Percentiles rank a stretch among this genome's conserved stretches.
phyloP scores from a whole-genome alignment of 202 grass and related monocot genomes.

The Carex sylvatica region DNA sequence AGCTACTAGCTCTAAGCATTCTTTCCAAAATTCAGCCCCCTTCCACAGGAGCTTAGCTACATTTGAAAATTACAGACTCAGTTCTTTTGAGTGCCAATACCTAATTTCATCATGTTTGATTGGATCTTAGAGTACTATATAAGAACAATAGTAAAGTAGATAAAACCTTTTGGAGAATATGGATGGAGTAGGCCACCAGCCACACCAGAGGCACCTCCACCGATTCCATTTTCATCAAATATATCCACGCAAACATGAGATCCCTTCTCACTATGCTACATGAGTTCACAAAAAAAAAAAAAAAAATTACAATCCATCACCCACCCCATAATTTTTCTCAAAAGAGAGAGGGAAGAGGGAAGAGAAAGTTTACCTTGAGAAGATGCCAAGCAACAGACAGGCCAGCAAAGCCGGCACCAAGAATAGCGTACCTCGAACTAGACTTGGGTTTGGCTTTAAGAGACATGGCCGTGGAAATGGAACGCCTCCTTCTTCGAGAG shows the following conservation, averaged over 20 bases:
- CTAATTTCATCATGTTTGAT: neutral
- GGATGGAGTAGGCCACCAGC: constrained; percentile 83
- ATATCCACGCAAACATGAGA: constrained; percentile 61
- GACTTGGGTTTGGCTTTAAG: neutral
- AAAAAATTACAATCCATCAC: neutral
- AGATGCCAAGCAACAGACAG: constrained; percentile 92
- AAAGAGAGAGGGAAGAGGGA: neutral
- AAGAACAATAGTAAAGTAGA: neutral
- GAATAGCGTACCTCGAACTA: constrained; percentile 57
- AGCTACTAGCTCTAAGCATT: constrained; percentile 54
- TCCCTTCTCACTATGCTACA: constrained; percentile 54
- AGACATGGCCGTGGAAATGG: neutral
- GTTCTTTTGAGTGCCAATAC: neutral
- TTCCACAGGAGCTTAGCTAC: constrained; percentile 86
- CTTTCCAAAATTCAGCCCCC: constrained; percentile 88
- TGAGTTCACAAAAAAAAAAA: neutral
- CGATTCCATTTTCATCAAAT: constrained; percentile 76
- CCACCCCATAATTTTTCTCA: neutral
- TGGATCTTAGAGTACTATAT: neutral
- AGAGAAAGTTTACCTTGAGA: constrained; percentile 53
- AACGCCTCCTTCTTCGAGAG: neutral
- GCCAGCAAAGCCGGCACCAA: constrained; percentile 80
- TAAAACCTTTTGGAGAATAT: constrained; percentile 78
- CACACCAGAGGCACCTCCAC: constrained; percentile 76
- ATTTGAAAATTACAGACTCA: constrained; percentile 10